phyloP scores from a whole-genome alignment of 176 grass and related monocot genomes.

The Oryza glumipatula region DNA sequence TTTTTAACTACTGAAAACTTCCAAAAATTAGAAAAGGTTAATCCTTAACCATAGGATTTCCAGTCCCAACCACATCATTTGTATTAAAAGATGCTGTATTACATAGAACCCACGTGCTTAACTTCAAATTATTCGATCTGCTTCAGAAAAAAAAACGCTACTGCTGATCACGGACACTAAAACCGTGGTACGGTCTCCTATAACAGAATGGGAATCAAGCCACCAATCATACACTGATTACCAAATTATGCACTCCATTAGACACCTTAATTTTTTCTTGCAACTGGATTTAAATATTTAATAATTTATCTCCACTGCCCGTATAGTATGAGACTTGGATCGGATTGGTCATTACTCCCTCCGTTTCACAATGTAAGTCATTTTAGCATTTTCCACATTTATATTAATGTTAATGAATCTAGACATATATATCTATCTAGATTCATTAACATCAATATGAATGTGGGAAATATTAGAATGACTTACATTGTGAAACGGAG shows the following conservation, averaged over 20 bases:
- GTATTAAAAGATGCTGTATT: neutral
- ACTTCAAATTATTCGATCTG: neutral
- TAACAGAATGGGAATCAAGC: slow-evolving; percentile 19
- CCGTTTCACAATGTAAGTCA: too few species aligned
- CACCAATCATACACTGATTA: slow-evolving; percentile 26
- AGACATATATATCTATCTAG: too few species aligned
- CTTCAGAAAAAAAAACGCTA: neutral
- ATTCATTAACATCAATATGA: too few species aligned
- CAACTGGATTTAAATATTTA: neutral
- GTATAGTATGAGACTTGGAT: neutral
- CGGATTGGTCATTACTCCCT: too few species aligned
- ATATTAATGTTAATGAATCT: too few species aligned
- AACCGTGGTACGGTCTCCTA: slow-evolving; percentile 33
- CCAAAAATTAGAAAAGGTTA: neutral
- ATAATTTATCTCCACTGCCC: neutral
- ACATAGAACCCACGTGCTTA: slow-evolving; percentile 21
- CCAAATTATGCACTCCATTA: neutral
- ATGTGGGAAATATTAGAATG: too few species aligned
- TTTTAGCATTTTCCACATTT: too few species aligned
- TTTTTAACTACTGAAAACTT: neutral
- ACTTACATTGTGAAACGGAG: too few species aligned
- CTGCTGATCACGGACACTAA: neutral
- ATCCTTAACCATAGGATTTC: neutral
- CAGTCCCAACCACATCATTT: neutral
- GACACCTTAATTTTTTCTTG: neutral